phyloP scores from a whole-genome alignment of 768 basidiomycete genomes.

The Galerina marginata region DNA sequence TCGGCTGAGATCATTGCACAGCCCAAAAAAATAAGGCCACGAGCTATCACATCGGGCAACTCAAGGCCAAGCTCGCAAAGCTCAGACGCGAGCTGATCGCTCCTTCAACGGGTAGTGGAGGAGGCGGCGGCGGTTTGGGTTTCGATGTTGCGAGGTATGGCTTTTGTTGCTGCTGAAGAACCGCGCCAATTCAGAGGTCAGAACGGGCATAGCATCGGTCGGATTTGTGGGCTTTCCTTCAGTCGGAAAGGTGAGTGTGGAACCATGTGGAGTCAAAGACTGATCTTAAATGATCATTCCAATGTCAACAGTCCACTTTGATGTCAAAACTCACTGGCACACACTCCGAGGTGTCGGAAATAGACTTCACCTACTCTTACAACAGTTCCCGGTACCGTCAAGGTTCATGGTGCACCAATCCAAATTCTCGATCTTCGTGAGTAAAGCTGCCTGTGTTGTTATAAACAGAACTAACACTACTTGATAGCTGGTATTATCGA shows the following conservation, averaged over 20 bases:
- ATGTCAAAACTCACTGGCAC: conserved; percentile 98
- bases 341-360: conserved; percentile 93
- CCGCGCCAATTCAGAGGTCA: conserved; percentile 20
- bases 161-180: background rate
- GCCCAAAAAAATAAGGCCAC: conserved; percentile 97
- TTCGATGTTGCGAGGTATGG: conserved; percentile 89
- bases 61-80: conserved; percentile 98
- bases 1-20: conserved; percentile 33
- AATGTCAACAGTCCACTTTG: conserved; percentile 71
- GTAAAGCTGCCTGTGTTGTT: conserved; percentile 30
- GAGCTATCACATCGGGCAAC: conserved; percentile 94
- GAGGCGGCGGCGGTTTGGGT: conserved; percentile 88
- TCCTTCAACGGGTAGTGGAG: conserved; percentile 75
- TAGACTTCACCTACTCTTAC: conserved; percentile 98
- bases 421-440: conserved; percentile 91
- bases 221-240: conserved; percentile 93
- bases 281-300: conserved; percentile 6
- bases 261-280: background rate
- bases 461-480: background rate
- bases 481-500: conserved; percentile 91
- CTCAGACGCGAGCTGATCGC: conserved; percentile 92
- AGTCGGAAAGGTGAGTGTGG: conserved; percentile 81
- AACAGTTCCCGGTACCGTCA: conserved; percentile 93
- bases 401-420: conserved; percentile 95
- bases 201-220: conserved; percentile 96